phyloP scores from a whole-genome alignment of 345 rosid genomes.

The Eucalyptus tenuipes region DNA sequence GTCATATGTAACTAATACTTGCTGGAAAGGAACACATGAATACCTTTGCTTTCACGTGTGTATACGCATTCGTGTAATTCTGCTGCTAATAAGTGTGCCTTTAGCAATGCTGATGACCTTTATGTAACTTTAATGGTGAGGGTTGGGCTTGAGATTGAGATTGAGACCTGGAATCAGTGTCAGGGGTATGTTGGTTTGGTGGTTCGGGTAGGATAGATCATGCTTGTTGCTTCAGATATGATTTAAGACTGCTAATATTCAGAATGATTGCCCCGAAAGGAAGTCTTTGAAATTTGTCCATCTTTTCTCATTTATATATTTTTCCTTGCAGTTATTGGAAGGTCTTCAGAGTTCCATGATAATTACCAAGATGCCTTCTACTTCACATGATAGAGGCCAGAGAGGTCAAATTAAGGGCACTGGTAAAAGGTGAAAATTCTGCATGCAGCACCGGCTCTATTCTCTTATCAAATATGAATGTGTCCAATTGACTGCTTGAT shows the following conservation, averaged over 20 bases:
- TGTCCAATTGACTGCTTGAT: neutral
- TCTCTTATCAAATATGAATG: neutral
- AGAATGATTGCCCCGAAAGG: constrained; percentile 16
- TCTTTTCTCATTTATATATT: neutral
- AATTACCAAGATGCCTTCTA: constrained; percentile 67
- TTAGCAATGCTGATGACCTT: neutral
- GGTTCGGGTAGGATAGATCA: neutral
- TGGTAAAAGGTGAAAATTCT: constrained; percentile 19
- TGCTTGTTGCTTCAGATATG: neutral
- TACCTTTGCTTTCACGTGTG: neutral
- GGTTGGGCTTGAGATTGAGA: neutral
- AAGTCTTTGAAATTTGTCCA: constrained; percentile 3
- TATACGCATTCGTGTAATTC: neutral
- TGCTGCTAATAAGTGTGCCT: neutral
- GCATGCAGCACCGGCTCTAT: neutral
- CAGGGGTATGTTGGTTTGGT: neutral
- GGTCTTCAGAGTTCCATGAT: constrained; percentile 88
- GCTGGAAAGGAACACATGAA: neutral
- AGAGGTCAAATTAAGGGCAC: constrained; percentile 35
- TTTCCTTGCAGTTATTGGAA: constrained; percentile 63
- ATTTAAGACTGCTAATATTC: constrained; percentile 77
- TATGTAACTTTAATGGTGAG: neutral
- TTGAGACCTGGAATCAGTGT: neutral
- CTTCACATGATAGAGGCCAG: constrained; percentile 55
- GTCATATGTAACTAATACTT: neutral